Evolutionary conservation across 2,329 filamentous ascomycete species (phyloP).

Genomic region (Aspergillus neotritici): DNA sequence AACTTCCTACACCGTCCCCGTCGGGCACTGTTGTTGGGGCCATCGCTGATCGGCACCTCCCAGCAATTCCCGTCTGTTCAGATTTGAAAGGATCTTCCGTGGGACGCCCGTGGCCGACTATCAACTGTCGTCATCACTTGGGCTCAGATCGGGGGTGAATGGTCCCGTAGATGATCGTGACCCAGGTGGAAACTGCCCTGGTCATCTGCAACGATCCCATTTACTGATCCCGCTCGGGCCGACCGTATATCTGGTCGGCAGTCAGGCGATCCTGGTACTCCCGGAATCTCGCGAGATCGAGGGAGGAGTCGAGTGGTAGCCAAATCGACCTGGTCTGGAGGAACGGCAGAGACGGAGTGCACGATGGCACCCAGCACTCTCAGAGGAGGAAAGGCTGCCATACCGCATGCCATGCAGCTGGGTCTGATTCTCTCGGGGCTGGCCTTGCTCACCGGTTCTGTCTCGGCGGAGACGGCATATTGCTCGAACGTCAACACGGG

Average conservation of each 20-base stretch:
- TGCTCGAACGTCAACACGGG: slow-evolving; percentile 46
- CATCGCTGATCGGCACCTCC: slow-evolving; percentile 11
- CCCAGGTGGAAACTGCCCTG: no score
- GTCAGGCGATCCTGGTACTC: no score
- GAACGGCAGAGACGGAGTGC: no score
- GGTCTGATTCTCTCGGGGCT: slow-evolving; percentile 16
- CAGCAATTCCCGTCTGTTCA: background rate
- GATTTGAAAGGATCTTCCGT: slow-evolving; percentile 3
- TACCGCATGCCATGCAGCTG: slow-evolving; percentile 16
- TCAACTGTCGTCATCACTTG: slow-evolving; percentile 2
- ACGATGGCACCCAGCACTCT: no score
- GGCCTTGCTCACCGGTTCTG: slow-evolving; percentile 22
- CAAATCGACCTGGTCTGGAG: no score
- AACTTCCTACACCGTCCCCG: background rate
- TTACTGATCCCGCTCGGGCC: no score
- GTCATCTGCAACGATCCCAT: no score
- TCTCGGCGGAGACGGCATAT: slow-evolving; percentile 28
- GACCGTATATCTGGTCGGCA: no score
- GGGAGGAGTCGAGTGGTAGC: no score
- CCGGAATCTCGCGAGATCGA: no score
- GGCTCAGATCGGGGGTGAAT: background rate
- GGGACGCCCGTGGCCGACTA: background rate
- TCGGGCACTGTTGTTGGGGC: background rate
- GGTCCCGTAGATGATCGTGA: background rate
- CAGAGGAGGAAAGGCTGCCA: no score